phyloP scores from a whole-genome alignment of 305 asterid species.

The Fraxinus albicans region DNA sequence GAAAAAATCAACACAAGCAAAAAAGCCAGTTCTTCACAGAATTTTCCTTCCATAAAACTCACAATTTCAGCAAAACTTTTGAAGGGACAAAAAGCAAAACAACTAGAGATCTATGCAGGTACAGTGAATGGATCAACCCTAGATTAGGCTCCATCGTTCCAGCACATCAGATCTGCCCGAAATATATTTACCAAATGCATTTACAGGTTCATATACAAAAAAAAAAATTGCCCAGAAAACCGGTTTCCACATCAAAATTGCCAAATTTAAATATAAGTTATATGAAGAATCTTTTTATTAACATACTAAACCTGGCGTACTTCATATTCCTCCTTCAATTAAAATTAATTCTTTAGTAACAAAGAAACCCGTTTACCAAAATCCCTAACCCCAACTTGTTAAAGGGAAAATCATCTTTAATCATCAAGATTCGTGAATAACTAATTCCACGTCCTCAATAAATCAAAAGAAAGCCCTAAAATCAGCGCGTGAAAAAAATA shows the following conservation, averaged over 20 bases:
- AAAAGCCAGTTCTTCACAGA: not conserved
- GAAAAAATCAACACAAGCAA: conserved; percentile 22
- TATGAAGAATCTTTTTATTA: conserved; percentile 4
- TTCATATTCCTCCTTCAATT: not conserved
- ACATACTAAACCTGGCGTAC: conserved; percentile 3
- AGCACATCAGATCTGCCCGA: conserved; percentile 60
- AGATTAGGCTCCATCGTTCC: not conserved
- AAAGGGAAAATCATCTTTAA: conserved; percentile 5
- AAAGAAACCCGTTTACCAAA: not conserved
- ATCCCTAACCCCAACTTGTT: not conserved
- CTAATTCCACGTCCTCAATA: not conserved
- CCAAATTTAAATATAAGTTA: conserved; percentile 10
- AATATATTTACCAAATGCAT: conserved; percentile 19
- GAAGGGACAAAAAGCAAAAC: conserved; percentile 11
- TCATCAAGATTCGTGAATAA: not conserved
- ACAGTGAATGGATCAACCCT: conserved; percentile 17
- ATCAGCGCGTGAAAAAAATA: not conserved
- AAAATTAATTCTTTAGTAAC: not conserved
- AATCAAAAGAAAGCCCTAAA: conserved; percentile 4
- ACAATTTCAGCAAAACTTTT: not conserved
- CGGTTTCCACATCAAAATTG: conserved; percentile 4
- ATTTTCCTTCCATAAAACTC: not conserved
- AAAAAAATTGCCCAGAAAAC: conserved; percentile 18
- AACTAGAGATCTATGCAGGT: conserved; percentile 28
- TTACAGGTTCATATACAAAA: not conserved